phyloP scores from a whole-genome alignment of 306 rosid genomes.

The Crataegus laevigata region DNA sequence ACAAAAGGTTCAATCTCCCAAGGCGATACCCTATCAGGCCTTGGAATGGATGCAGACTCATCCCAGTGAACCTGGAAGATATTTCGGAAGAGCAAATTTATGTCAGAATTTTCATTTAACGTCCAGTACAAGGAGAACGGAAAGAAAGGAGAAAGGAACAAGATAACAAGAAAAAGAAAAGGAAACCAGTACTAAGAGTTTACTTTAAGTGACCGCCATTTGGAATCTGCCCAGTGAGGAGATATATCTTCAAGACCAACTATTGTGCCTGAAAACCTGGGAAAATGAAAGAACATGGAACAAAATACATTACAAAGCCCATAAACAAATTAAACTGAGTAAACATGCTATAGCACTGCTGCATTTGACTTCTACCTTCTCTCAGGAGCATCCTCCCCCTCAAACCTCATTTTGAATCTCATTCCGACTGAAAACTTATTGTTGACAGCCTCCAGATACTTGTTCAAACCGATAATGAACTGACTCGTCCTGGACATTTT shows the following conservation, averaged over 20 bases:
- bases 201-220: conserved; percentile 89
- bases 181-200: conserved; percentile 1
- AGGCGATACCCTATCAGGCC: conserved; percentile 90
- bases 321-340: neutral
- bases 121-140: neutral
- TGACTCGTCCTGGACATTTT: conserved; percentile 56
- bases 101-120: neutral
- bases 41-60: conserved; percentile 62
- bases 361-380: conserved; percentile 51
- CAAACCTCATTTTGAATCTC: conserved; percentile 81
- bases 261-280: conserved; percentile 86
- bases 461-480: conserved; percentile 63
- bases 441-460: conserved; percentile 54
- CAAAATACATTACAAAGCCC: conserved; percentile 11
- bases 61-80: conserved; percentile 91
- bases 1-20: conserved; percentile 89
- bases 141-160: neutral
- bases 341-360: neutral
- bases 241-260: conserved; percentile 76
- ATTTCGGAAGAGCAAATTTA: conserved; percentile 2
- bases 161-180: neutral
- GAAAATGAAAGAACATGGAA: conserved; percentile 6
- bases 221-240: conserved; percentile 63
- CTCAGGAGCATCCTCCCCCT: conserved; percentile 86
- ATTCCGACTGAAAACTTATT: conserved; percentile 59